Percentiles rank a stretch among this genome's conserved stretches.
Evolutionary conservation across 768 basidiomycete genomes (phyloP).

Genomic region (Mycena maculata): DNA sequence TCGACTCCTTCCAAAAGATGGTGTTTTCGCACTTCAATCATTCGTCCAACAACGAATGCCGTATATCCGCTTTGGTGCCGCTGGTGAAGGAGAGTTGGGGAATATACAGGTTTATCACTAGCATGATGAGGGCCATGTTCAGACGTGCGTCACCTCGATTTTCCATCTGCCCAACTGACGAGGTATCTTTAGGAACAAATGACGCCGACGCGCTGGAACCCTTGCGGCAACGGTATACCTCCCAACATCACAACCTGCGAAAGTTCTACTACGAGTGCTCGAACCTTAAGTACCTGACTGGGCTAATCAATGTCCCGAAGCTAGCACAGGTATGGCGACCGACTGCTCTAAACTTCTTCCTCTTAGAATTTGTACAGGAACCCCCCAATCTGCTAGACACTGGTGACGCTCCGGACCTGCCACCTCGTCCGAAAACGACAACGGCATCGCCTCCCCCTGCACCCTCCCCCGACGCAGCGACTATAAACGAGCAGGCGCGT

Average conservation of each 20-base stretch:
- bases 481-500: constrained; percentile 89
- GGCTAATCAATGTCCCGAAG: constrained; percentile 98
- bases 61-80: constrained; percentile 95
- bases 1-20: constrained; percentile 98
- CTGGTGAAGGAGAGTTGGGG: constrained; percentile 99
- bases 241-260: constrained; percentile 92
- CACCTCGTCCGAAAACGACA: constrained; percentile 80
- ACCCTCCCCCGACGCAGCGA: constrained; percentile 75
- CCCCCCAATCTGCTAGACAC: constrained; percentile 93
- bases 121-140: constrained; percentile 98
- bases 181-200: constrained; percentile 78
- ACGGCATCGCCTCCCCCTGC: constrained; percentile 74
- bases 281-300: constrained; percentile 97
- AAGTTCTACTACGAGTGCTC: constrained; percentile 99
- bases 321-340: constrained; percentile 84
- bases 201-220: constrained; percentile 91
- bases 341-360: constrained; percentile 33
- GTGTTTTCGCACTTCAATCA: constrained; percentile 95
- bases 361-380: constrained; percentile 80
- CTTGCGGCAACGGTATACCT: constrained; percentile 84
- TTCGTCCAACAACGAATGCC: constrained; percentile 95
- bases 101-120: constrained; percentile 98
- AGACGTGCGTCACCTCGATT: constrained; percentile 67
- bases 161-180: constrained; percentile 7
- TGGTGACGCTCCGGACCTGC: constrained; percentile 87